Evolutionary conservation across 805 yeast genomes (phyloP).

Genomic region (Monosporozyma unispora): DNA sequence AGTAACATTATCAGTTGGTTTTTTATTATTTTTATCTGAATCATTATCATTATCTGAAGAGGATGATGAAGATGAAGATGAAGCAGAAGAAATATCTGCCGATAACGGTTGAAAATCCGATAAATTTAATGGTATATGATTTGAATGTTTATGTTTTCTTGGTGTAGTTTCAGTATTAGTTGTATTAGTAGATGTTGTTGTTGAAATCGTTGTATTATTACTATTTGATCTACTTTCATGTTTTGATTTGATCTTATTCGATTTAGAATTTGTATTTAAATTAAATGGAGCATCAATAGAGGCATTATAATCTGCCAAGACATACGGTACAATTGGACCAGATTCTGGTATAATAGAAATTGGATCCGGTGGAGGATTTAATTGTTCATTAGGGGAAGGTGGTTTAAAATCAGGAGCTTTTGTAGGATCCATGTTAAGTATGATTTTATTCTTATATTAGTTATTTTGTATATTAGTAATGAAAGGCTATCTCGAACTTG

Average conservation of each 20-base stretch:
- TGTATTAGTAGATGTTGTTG: not conserved
- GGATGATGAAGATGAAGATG: not conserved
- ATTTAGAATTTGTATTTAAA: constrained; percentile 5
- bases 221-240: not conserved
- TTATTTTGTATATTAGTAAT: not conserved
- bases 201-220: not conserved
- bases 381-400: constrained; percentile 56
- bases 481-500: no score
- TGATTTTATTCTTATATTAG: not conserved
- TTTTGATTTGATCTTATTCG: constrained; percentile 3
- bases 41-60: not conserved
- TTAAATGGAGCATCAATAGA: constrained; percentile 60
- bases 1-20: not conserved
- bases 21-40: not conserved
- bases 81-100: constrained; percentile 32
- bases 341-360: constrained; percentile 61
- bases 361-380: constrained; percentile 58
- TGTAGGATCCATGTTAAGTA: constrained; percentile 74
- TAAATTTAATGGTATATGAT: constrained; percentile 44
- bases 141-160: not conserved
- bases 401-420: constrained; percentile 86
- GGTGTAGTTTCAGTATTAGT: not conserved
- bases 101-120: constrained; percentile 52
- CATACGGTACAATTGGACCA: constrained; percentile 70
- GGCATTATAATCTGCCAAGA: constrained; percentile 62